Percentiles rank a stretch among this genome's conserved stretches.
These are phyloP conservation scores for Pachyrhizus erosus DNA, from an alignment of 306 rosid species.

Conservation along the genomic window DNA sequence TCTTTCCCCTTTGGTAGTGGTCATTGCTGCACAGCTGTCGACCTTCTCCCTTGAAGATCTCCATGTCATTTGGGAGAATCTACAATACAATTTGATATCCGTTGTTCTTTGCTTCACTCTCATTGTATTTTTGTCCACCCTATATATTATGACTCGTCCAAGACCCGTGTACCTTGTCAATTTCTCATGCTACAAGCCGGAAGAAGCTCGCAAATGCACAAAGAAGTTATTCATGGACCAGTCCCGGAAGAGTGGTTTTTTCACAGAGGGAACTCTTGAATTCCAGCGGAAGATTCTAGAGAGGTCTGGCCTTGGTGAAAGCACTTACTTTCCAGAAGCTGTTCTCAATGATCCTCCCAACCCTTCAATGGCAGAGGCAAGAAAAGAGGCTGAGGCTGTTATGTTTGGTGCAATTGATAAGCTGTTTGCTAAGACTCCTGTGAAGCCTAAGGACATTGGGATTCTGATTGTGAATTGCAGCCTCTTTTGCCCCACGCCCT, in stretches of 20 bases:
- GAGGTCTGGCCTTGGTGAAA: constrained; percentile 84
- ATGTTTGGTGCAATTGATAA: constrained; percentile 82
- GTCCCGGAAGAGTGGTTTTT: constrained; percentile 63
- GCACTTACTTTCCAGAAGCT: constrained; percentile 81
- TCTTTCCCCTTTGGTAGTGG: constrained; percentile 69
- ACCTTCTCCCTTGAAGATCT: constrained; percentile 72
- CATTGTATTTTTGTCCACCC: constrained; percentile 74
- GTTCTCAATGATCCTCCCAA: constrained; percentile 82
- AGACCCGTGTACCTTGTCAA: constrained; percentile 82
- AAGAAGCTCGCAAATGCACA: constrained; percentile 72
- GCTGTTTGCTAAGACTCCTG: constrained; percentile 67
- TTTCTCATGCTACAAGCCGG: constrained; percentile 85
- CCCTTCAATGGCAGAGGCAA: constrained; percentile 82
- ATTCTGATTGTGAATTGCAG: constrained; percentile 85
- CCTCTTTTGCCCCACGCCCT: constrained; percentile 84
- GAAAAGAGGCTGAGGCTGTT: constrained; percentile 76
- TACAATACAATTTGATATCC: constrained; percentile 73
- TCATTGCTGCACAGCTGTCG: constrained; percentile 75
- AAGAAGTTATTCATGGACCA: constrained; percentile 74
- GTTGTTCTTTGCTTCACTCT: constrained; percentile 76
- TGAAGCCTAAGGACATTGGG: constrained; percentile 81
- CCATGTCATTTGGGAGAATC: constrained; percentile 76
- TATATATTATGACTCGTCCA: constrained; percentile 76
- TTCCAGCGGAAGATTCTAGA: constrained; percentile 85
- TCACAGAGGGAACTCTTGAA: constrained; percentile 66